These are phyloP conservation scores for Zygotorulaspora mrakii DNA, from an alignment of 1,139 yeast species.

Conservation along the genomic window DNA sequence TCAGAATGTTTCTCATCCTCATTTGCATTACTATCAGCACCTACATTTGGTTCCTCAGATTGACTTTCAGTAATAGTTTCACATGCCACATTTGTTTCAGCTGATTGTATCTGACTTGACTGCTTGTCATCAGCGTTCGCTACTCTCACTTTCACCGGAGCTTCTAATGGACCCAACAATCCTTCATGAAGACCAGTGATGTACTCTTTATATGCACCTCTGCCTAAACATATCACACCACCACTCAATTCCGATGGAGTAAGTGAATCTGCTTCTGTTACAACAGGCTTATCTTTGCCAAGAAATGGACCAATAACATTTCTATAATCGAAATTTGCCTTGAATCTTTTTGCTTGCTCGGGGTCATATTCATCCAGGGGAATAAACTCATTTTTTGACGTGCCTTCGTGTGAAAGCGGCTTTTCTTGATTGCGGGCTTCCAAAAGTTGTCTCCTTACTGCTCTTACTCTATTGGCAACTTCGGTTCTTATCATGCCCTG, in stretches of 20 bases:
- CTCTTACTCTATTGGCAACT: constrained; percentile 81
- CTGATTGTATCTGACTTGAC: too few relatives aligned
- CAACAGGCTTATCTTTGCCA: constrained; percentile 38
- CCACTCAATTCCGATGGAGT: constrained; percentile 53
- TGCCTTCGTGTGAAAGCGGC: constrained; percentile 4
- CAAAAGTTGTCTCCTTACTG: constrained; percentile 49
- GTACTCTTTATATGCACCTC: constrained; percentile 95
- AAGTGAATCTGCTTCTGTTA: constrained; percentile 48
- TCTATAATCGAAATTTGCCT: constrained; percentile 47
- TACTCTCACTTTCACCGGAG: constrained; percentile 32
- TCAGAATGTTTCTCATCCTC: constrained; percentile 25
- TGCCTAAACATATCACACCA: constrained; percentile 86
- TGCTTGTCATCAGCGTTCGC: not conserved
- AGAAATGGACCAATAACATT: constrained; percentile 59
- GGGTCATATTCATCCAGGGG: constrained; percentile 17
- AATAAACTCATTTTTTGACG: too few relatives aligned
- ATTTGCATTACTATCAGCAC: constrained; percentile 20
- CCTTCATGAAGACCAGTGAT: constrained; percentile 92
- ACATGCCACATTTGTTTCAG: too few relatives aligned
- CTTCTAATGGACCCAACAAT: constrained; percentile 84
- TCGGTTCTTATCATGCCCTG: constrained; percentile 84
- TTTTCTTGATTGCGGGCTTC: constrained; percentile 24
- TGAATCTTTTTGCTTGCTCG: constrained; percentile 34
- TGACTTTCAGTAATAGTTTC: too few relatives aligned
- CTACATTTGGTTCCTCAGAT: too few relatives aligned